Base-by-base conservation (phyloP, 208 protist species). In the Leishmania braziliensis region DNA sequence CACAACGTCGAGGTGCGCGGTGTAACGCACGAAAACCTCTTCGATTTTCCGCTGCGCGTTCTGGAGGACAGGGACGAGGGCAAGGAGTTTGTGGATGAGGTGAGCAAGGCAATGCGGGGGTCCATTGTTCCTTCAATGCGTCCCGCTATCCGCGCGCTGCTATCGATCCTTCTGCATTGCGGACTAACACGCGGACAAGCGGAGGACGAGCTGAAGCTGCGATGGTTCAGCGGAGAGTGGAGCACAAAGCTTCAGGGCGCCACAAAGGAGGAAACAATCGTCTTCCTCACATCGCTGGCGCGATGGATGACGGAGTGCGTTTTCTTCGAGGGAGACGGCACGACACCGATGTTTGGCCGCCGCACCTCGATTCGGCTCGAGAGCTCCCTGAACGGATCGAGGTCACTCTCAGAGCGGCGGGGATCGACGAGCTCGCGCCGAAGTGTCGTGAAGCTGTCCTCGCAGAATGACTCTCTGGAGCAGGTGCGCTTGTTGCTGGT, bases 141-240 rank as follows among this genome's bases (percentile, higher is more conserved):
- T 9, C 93, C 95, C 6, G 93, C 92, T 16, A 89, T 98, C 76
- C 87, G 89, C 70, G 90, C 92, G n/a, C 80, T 98, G 63, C 86
- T 98, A 8, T 87, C 93, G 29, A 86, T 98, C 29, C 91, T 98
- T 14, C 88, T 98, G 39, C 91, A 96, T 77, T 90, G 89, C 70
- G 95, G 95, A 23, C 76, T 90, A 3, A 90, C 75, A 56, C 78
- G 81, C 65, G 86, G 91, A 60, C 89, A 95, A 68, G 93, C 93
- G 18, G 89, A 92, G 54, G 92, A 96, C 60, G 93, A 96, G 82
- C 87, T 98, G 68, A 95, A 94, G 85, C 82, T 95, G 65, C 85
- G 92, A 29, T 97, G 95, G 95, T 95, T 98, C 68, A 95, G 90
- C 77, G 90, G 93, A 18, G 93, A 98, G 79, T 98, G 95, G 93